Evolutionary conservation across 2,329 filamentous ascomycete genomes (phyloP).

Genomic region (Aspergillus quadrilineatus): DNA sequence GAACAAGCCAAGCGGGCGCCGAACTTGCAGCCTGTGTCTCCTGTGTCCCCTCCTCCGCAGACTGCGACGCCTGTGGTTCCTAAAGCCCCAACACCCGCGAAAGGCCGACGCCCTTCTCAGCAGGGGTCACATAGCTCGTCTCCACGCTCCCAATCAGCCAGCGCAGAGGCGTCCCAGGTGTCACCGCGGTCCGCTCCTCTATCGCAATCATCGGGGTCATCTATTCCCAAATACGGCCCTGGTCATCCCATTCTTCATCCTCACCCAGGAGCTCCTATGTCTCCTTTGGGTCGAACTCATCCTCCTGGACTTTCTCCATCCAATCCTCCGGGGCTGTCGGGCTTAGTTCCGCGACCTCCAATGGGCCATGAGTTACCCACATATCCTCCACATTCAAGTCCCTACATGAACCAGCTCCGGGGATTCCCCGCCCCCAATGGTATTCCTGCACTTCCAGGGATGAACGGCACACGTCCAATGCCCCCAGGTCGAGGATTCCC

Average conservation of each 20-base stretch:
- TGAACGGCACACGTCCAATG: slow-evolving; percentile 61
- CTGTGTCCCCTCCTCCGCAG: slow-evolving; percentile 75
- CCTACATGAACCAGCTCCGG: slow-evolving; percentile 56
- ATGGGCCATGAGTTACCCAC: slow-evolving; percentile 55
- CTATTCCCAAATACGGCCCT: slow-evolving; percentile 60
- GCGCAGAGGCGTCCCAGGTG: slow-evolving; percentile 62
- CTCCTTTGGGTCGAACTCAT: slow-evolving; percentile 62
- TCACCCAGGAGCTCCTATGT: slow-evolving; percentile 62
- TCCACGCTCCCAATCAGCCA: slow-evolving; percentile 54
- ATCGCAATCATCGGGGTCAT: slow-evolving; percentile 64
- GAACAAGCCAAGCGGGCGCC: slow-evolving; percentile 54
- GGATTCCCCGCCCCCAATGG: slow-evolving; percentile 52
- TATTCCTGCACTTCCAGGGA: slow-evolving; percentile 58
- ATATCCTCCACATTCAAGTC: slow-evolving; percentile 53
- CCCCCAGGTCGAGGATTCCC: slow-evolving; percentile 56
- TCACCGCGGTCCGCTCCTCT: slow-evolving; percentile 63
- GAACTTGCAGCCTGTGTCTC: slow-evolving; percentile 52
- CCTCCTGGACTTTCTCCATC: slow-evolving; percentile 52
- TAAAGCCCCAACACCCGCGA: slow-evolving; percentile 77
- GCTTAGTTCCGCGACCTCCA: slow-evolving; percentile 53
- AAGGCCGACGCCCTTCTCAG: slow-evolving; percentile 74
- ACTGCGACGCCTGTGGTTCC: slow-evolving; percentile 77
- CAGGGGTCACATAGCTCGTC: slow-evolving; percentile 70
- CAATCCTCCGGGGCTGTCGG: slow-evolving; percentile 55
- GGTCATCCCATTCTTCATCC: slow-evolving; percentile 54